Percentiles rank a stretch among this genome's conserved stretches.
Conservation (phyloP, 2,329 filamentous ascomycete genomes). For the Exutisphaerella laricina region DNA sequence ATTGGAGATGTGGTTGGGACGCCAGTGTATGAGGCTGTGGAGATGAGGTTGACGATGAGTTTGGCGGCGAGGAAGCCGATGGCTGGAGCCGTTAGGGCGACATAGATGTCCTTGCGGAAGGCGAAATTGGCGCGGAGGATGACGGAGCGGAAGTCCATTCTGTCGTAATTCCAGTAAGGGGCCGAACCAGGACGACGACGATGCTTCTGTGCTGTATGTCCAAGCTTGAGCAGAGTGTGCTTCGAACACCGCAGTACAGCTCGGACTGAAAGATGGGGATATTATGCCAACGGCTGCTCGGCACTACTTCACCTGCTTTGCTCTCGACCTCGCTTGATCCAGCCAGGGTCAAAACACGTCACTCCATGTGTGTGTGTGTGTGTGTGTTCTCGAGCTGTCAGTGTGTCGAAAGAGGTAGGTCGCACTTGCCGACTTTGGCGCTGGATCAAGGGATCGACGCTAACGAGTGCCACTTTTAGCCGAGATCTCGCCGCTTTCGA, state of each 20-base stretch:
- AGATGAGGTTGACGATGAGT: slow-evolving; percentile 11
- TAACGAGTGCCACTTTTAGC: neutral
- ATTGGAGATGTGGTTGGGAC: slow-evolving; percentile 8
- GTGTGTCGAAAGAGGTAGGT: too few species aligned
- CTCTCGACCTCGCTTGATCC: neutral
- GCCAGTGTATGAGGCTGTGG: slow-evolving; percentile 8
- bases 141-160: slow-evolving; percentile 11
- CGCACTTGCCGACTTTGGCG: neutral
- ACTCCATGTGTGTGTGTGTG: neutral
- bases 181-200: too few species aligned
- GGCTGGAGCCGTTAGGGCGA: slow-evolving; percentile 21
- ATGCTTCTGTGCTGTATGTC: too few species aligned
- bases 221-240: too few species aligned
- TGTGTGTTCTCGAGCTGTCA: neutral
- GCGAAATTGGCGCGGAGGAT: slow-evolving; percentile 4
- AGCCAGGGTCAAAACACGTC: neutral
- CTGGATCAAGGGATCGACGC: neutral
- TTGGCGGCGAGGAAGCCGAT: slow-evolving; percentile 15
- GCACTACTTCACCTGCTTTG: too few species aligned
- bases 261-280: neutral
- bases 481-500: neutral
- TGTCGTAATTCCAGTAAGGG: too few species aligned
- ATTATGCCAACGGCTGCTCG: too few species aligned
- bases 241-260: neutral
- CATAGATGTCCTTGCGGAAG: slow-evolving; percentile 18